phyloP scores from a whole-genome alignment of 2,329 filamentous ascomycete species.

The Trichoderma sp. region DNA sequence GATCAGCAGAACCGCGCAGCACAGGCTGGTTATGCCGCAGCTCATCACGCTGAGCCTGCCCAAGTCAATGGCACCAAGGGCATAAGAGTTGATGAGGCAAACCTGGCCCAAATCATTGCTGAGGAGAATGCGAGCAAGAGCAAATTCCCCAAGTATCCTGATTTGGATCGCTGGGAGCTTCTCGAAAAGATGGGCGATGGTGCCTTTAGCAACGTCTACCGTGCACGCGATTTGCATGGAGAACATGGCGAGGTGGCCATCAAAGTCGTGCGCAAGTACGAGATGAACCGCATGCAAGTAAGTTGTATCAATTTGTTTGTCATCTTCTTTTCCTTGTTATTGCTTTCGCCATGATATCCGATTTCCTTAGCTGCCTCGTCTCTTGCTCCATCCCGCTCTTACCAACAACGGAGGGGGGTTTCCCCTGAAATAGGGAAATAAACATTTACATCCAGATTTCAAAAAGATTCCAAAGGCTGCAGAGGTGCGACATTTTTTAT shows the following conservation, averaged over 20 bases:
- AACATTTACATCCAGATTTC: conserved; percentile 93
- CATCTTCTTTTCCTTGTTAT: conserved; percentile 21
- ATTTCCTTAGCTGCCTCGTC: conserved; percentile 3
- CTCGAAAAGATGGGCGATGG: conserved; percentile 98
- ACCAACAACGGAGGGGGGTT: conserved; percentile 52
- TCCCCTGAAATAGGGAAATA: conserved; percentile 67
- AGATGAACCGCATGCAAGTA: conserved; percentile 99
- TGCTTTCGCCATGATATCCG: conserved; percentile 23
- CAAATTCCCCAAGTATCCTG: conserved; percentile 69
- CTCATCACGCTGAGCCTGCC: conserved; percentile 60
- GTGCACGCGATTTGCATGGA: conserved; percentile 72
- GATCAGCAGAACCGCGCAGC: conserved; percentile 65
- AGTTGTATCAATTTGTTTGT: conserved; percentile 45
- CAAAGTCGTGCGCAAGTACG: conserved; percentile 97
- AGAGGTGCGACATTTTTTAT: conserved; percentile 74
- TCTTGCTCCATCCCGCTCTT: conserved; percentile 37
- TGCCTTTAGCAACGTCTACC: conserved; percentile 98
- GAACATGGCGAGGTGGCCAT: conserved; percentile 82
- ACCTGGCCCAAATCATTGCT: conserved; percentile 81
- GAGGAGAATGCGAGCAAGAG: conserved; percentile 85
- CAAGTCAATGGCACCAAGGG: conserved; percentile 36
- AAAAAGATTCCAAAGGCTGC: conserved; percentile 92
- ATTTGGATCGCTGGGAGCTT: conserved; percentile 66
- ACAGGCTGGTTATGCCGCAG: conserved; percentile 64
- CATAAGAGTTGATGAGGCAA: conserved; percentile 56